These are phyloP conservation scores for Xanthoceras sorbifolium DNA, from an alignment of 345 rosid genomes.

Conservation along the genomic window DNA sequence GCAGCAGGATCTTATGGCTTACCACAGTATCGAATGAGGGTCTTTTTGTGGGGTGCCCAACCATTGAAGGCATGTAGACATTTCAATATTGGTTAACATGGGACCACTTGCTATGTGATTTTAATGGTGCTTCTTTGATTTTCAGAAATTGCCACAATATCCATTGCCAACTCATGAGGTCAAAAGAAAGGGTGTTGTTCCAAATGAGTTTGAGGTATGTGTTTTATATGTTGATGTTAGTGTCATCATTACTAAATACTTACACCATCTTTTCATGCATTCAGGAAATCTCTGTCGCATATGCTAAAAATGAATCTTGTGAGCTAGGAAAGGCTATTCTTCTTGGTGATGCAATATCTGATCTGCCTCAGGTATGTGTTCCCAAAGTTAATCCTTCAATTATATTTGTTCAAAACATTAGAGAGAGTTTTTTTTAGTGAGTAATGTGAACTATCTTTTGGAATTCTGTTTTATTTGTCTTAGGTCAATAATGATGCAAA, in stretches of 20 bases:
- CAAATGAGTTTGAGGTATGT: slow-evolving; percentile 47
- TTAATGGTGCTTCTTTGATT: slow-evolving; percentile 1
- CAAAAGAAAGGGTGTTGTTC: slow-evolving; percentile 17
- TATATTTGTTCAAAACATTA: not conserved
- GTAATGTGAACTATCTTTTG: not conserved
- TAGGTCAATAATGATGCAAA: slow-evolving; percentile 34
- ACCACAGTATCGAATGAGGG: slow-evolving; percentile 43
- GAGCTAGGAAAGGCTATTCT: slow-evolving; percentile 32
- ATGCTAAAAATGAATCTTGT: slow-evolving; percentile 20
- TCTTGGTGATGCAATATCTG: slow-evolving; percentile 46
- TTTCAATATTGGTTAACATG: not conserved
- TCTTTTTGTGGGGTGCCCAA: slow-evolving; percentile 53
- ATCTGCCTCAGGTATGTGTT: slow-evolving; percentile 41
- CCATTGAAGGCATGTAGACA: slow-evolving; percentile 36
- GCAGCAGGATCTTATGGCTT: slow-evolving; percentile 51
- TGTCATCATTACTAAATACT: not conserved
- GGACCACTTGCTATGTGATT: not conserved
- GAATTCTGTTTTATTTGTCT: not conserved
- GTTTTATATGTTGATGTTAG: not conserved
- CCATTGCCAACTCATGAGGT: slow-evolving; percentile 54
- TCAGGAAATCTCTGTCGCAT: slow-evolving; percentile 37
- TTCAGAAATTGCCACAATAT: slow-evolving; percentile 48
- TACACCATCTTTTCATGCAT: not conserved
- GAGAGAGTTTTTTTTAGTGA: not conserved
- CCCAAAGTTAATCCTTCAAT: not conserved